Base-by-base conservation (phyloP, 2,329 filamentous ascomycete genomes). In the Nemania bipapillata region DNA sequence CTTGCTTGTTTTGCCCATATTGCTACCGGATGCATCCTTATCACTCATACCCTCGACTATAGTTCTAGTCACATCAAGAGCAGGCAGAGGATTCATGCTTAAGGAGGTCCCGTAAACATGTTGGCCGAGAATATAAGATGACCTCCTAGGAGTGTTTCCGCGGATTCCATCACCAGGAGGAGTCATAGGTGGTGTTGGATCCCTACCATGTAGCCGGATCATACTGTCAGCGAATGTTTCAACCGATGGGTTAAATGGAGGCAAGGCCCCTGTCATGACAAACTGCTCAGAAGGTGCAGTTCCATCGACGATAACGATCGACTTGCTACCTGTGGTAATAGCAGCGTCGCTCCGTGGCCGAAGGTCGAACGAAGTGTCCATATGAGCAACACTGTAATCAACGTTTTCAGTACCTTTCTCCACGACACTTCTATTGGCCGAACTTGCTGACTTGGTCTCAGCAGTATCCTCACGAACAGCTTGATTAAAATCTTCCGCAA, bases 281-380 rank as follows among this genome's bases (percentile, higher is more conserved):
- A 84, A 80, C n/a, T 85, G 78, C 8, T 87, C 81, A 4, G 82
- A 81, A 0, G 84, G 81, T 17, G 85, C 73, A 0, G 90, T 91
- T 35, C 88, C 89, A 66, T 96, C 92, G 40, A 97, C 89, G 75
- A 97, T 96, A 63, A 97, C 86, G 72, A 97, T 96, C 0, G 93
- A 97, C 76, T 94, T 91, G 83, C 93, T 97, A n/a, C 93, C 92
- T 11, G 86, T 85, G 0, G 93, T 96, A 52, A 95, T 87, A 5
- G 80, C 86, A 73, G 83, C 83, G 68, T 89, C 86, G 70, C 86
- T 88, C 12, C 78, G 73, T 1, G 85, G 84, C 4, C 80, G 74
- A 24, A 78, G 75, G n/a, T 81, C 79, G n/a, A 82, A 79, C 5
- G 79, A 77, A 22, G 80, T 81, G 26, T 84, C 82, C 72, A 85